These are phyloP conservation scores for Aureobasidium sp. DNA, from an alignment of 2,329 filamentous ascomycete genomes.

Conservation along the genomic window DNA sequence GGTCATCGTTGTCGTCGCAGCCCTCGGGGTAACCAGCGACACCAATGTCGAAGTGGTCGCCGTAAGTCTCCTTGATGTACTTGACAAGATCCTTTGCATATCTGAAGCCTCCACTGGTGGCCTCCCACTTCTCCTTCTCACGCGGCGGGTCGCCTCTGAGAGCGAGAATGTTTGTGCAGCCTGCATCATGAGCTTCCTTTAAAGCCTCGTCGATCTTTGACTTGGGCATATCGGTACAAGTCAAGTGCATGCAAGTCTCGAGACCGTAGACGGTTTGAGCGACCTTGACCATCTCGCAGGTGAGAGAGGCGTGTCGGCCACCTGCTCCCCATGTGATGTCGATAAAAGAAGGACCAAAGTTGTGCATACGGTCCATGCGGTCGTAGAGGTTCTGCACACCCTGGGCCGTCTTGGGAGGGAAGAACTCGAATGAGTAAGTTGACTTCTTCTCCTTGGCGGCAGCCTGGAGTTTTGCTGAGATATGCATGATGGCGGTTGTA, in stretches of 20 bases:
- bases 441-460: constrained; percentile 70
- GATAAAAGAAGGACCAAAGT: constrained; percentile 87
- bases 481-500: constrained; percentile 64
- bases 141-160: constrained; percentile 87
- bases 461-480: constrained; percentile 81
- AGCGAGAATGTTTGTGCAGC: constrained; percentile 95
- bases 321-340: constrained; percentile 98
- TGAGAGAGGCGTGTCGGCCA: constrained; percentile 81
- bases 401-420: constrained; percentile 93
- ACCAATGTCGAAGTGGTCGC: constrained; percentile 92
- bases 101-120: constrained; percentile 74
- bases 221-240: constrained; percentile 94
- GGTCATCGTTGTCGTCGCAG: constrained; percentile 83
- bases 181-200: constrained; percentile 79
- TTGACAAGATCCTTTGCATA: constrained; percentile 88
- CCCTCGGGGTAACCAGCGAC: constrained; percentile 96
- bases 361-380: constrained; percentile 98
- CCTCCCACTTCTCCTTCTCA: constrained; percentile 90
- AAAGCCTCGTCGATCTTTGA: constrained; percentile 87
- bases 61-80: constrained; percentile 71
- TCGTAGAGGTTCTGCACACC: constrained; percentile 99
- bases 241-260: constrained; percentile 98
- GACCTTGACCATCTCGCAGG: constrained; percentile 94
- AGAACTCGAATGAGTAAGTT: constrained; percentile 99
- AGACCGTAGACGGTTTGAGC: constrained; percentile 92